These are phyloP conservation scores for Tetracladium marchalianum DNA, from an alignment of 495 filamentous ascomycete genomes.

Conservation along the genomic window DNA sequence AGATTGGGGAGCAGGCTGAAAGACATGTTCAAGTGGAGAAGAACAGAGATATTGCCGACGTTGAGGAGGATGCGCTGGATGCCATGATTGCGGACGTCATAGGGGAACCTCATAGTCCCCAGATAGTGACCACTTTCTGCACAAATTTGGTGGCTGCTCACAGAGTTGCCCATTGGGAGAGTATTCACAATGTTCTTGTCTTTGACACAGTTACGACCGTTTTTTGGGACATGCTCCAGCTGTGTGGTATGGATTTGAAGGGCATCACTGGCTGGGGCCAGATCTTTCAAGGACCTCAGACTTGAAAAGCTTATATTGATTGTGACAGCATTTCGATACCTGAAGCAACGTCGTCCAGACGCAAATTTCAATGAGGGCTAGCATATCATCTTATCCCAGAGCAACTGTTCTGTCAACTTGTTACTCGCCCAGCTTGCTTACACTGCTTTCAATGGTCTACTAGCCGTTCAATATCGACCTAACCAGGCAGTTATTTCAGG, in stretches of 20 bases:
- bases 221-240: constrained; percentile 20
- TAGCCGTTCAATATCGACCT: no score
- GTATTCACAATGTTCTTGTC: constrained; percentile 11
- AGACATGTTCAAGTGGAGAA: constrained; percentile 14
- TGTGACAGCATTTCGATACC: no score
- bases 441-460: no score
- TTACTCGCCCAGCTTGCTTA: no score
- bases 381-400: no score
- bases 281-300: constrained; percentile 7
- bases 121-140: constrained; percentile 19
- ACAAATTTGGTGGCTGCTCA: constrained; percentile 21
- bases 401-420: no score
- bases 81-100: constrained; percentile 17
- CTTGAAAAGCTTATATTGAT: no score
- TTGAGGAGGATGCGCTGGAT: constrained; percentile 16
- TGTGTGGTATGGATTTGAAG: constrained; percentile 12
- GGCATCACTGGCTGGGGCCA: constrained; percentile 15
- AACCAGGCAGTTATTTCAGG: no score
- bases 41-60: constrained; percentile 19
- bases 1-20: constrained; percentile 14
- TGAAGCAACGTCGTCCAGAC: no score
- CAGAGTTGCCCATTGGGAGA: constrained; percentile 19
- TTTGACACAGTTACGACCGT: constrained; percentile 24
- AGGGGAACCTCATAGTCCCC: background rate
- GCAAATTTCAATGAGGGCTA: no score